Evolutionary conservation across 2,329 filamentous ascomycete genomes (phyloP), one percentile per base, ranked within the genome.

Genomic region (Huntiella omanensis): DNA sequence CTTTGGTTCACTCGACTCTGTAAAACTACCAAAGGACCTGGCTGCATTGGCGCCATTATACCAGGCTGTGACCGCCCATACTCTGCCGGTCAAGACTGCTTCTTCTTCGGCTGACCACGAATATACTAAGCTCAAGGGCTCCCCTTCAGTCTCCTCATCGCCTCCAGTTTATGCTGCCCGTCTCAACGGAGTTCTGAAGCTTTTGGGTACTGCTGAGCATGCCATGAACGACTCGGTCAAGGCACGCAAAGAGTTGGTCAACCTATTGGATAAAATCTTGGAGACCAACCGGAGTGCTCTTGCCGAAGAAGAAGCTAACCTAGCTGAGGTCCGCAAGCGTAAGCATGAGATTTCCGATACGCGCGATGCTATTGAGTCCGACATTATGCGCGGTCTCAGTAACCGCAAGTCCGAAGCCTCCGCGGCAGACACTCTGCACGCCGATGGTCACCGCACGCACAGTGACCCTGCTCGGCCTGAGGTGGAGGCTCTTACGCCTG

Each of bases 81-180:
- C 77, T 15, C 65, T 80, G 8, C 70, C 77, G 7, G 71, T 79
- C 12, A 82, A 78, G 57, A 73, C 75, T 3, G 71, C 78, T 1
- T 61, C 83, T 40, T 73, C 74, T 45, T 72, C 74, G 10, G 86
- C 88, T 39, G 80, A 83, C 53, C 68, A 77, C 52, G 88, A 96
- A 54, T 95, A 85, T 56, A 75, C 81, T 43, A 93, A 88, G 60
- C 70, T 92, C 57, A 82, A 78, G 46, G 82, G 86, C 54, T 73
- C 85, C 0, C 67, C 69, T 22, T 72, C 71, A 0, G 67, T 73
- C 1, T 66, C 80, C 1, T 85, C 88, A 0, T 81, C 85, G 0
- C 80, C 87, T 0, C 87, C 91, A 1, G 87, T 98, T 15, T 84
- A 93, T 57, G 91, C 91, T 2, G 88, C 88, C 11, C 80, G 85